phyloP scores from a whole-genome alignment of 164 flowering plant genomes.

The Malania oleifera region DNA sequence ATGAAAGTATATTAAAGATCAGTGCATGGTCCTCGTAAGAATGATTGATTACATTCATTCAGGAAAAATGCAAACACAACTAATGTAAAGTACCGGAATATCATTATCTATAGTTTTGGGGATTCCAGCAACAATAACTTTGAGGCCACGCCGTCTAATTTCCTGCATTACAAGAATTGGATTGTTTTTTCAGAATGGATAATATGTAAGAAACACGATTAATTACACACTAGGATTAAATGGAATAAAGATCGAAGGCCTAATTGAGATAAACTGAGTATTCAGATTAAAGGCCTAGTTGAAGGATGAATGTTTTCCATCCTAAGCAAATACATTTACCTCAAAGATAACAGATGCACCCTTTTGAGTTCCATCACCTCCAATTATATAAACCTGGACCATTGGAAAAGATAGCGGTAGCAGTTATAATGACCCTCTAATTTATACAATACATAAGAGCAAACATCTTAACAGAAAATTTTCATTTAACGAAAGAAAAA shows the following conservation, averaged over 20 bases:
- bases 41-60: background rate
- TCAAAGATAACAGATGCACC: conserved; percentile 76
- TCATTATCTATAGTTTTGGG: conserved; percentile 91
- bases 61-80: background rate
- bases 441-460: background rate
- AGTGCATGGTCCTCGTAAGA: background rate
- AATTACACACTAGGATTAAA: too few species aligned
- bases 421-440: background rate
- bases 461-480: too few species aligned
- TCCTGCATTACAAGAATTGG: conserved; percentile 35
- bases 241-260: too few species aligned
- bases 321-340: conserved; percentile 28
- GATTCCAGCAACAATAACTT: conserved; percentile 71
- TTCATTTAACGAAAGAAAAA: background rate
- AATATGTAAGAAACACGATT: background rate
- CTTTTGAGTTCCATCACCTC: conserved; percentile 88
- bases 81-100: conserved; percentile 49
- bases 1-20: background rate
- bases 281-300: too few species aligned
- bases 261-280: too few species aligned
- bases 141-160: conserved; percentile 60
- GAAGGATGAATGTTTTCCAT: background rate
- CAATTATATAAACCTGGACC: conserved; percentile 71
- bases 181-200: background rate
- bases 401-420: background rate